phyloP scores from a whole-genome alignment of 2,329 filamentous ascomycete genomes.

The Ophiostoma himal-ulmi region DNA sequence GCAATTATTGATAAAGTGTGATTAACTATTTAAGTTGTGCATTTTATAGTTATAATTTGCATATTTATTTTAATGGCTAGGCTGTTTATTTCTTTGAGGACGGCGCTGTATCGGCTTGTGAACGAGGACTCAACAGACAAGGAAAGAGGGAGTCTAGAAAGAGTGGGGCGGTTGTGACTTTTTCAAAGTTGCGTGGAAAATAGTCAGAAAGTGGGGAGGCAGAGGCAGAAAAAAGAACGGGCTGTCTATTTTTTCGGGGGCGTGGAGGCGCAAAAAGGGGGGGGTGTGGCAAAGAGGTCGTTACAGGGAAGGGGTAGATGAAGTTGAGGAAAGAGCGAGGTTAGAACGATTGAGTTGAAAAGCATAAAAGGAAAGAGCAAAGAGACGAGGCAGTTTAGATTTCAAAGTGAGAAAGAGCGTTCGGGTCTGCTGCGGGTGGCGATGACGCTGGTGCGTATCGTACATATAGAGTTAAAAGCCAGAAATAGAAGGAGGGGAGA shows the following conservation, averaged over 20 bases:
- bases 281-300: slow-evolving; percentile 1
- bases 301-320: not conserved
- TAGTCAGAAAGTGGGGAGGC: slow-evolving; percentile 23
- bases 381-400: not conserved
- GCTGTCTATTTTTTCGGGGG: slow-evolving; percentile 18
- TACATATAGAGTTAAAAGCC: not conserved
- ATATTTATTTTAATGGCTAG: slow-evolving; percentile 9
- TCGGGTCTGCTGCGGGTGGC: not conserved
- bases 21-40: not conserved
- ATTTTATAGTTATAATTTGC: not conserved
- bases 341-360: not conserved
- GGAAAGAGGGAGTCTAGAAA: slow-evolving; percentile 15
- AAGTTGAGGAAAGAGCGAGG: not conserved
- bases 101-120: slow-evolving; percentile 21
- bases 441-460: slow-evolving; percentile 1
- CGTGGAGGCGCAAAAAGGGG: slow-evolving; percentile 7
- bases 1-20: slow-evolving; percentile 10
- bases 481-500: slow-evolving; percentile 7
- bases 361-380: not conserved
- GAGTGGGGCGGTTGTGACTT: slow-evolving; percentile 19
- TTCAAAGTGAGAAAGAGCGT: not conserved
- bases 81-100: slow-evolving; percentile 13
- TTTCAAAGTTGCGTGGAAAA: slow-evolving; percentile 18
- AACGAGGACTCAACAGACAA: slow-evolving; percentile 11
- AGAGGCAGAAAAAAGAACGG: slow-evolving; percentile 14